phyloP scores from a whole-genome alignment of 352 stramenopile genomes.

The Salisapilia sapeloensis region DNA sequence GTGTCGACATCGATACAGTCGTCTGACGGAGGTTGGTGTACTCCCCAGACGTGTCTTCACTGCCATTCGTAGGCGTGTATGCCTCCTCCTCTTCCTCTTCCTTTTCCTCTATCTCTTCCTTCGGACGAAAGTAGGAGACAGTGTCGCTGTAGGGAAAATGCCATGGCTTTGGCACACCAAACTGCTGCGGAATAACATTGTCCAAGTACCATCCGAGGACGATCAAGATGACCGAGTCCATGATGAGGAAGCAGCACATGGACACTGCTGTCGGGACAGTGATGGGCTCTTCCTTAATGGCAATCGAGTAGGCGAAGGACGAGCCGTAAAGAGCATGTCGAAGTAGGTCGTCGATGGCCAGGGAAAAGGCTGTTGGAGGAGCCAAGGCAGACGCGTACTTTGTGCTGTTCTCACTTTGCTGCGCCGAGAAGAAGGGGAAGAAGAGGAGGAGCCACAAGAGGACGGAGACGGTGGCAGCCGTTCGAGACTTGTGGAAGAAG shows the following conservation, averaged over 20 bases:
- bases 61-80: conserved; percentile 7
- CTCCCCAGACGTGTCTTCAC: too few relatives aligned
- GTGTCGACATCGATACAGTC: conserved; percentile 5
- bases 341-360: conserved; percentile 41
- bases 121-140: conserved; percentile 13
- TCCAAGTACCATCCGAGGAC: conserved; percentile 85
- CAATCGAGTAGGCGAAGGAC: conserved; percentile 38
- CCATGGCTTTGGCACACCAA: conserved; percentile 75
- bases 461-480: conserved; percentile 39
- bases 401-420: conserved; percentile 16
- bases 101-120: conserved; percentile 1
- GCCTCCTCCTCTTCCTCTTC: conserved; percentile 1
- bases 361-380: conserved; percentile 41
- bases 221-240: conserved; percentile 75
- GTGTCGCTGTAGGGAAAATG: conserved; percentile 72
- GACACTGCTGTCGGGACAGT: conserved; percentile 19
- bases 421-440: conserved; percentile 52
- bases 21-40: too few relatives aligned
- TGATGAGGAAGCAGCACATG: conserved; percentile 43
- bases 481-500: conserved; percentile 55
- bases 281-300: conserved; percentile 12
- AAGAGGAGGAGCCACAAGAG: conserved; percentile 57
- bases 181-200: conserved; percentile 84
- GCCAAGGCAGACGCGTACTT: conserved; percentile 38
- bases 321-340: conserved; percentile 38